phyloP scores from a whole-genome alignment of 192 early-diverging fungal species.

The Coemansia sp. region DNA sequence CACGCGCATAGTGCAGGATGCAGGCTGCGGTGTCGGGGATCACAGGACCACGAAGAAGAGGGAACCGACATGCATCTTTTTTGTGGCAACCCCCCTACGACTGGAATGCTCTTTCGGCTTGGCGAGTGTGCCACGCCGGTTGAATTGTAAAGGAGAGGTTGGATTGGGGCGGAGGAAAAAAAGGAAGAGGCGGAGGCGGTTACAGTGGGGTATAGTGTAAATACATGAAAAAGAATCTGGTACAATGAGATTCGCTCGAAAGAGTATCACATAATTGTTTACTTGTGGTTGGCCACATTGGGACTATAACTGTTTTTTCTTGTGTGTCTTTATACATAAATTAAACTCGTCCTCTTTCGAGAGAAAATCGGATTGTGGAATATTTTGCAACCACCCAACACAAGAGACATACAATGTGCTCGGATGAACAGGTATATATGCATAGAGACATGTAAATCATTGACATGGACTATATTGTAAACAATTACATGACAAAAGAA shows the following conservation, averaged over 20 bases:
- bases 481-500: background rate
- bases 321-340: conserved; percentile 2
- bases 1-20: background rate
- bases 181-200: conserved; percentile 3
- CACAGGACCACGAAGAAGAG: conserved; percentile 8
- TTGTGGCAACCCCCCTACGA: background rate
- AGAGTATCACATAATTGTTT: conserved; percentile 3
- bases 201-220: conserved; percentile 3
- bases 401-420: background rate
- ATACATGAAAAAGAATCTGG: background rate
- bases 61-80: background rate
- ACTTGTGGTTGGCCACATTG: background rate
- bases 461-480: background rate
- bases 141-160: background rate
- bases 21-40: background rate
- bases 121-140: conserved; percentile 1
- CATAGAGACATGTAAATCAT: background rate
- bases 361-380: conserved; percentile 8
- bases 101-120: background rate
- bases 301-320: background rate
- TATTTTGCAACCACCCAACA: background rate
- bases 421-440: background rate
- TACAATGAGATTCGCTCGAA: background rate
- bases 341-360: background rate
- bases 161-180: background rate